Base-by-base conservation (phyloP, 257 asterid genomes). In the Solanum pimpinellifolium region DNA sequence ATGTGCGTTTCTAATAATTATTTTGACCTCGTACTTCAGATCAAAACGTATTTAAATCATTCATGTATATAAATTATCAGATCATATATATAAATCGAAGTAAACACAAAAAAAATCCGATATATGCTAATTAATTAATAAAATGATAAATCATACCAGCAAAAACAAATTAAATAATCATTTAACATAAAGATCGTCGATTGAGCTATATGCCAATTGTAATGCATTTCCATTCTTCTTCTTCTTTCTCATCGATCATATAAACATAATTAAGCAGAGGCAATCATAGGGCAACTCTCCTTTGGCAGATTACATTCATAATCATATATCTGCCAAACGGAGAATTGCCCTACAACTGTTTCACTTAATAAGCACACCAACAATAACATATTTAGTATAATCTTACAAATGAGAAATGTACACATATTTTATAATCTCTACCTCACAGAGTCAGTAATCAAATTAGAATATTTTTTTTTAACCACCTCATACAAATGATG, bases 261-360 rank as follows among this genome's bases (percentile, higher is more conserved):
- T 31, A 29, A 37, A 60, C 66, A 52, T 12, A 84, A 88, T 76
- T 87, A 89, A 89, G 89, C 80, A 62, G 86, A 89, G 68, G n/a
- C 35, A 77, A 87, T 87, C 29, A 6, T 75, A 87, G 91, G 91
- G 81, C 89, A 87, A 89, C 91, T 89, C 89, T 89, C 89, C 89
- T 87, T 89, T 89, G 91, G 88, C 91, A 47, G 82, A 52, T 62
- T 18, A 35, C 20, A 29, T n/a, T 27, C 5, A 12, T 31, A 35
- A 59, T 3, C 60, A 49, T 49, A 49, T 65, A 84, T 84, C 65
- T 84, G 78, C 46, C 87, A 83, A 87, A 11, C 14, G 73, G 88
- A 87, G 88, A 75, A 77, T 7, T 20, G 81, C 84, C 91, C 89
- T 85, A 83, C 80, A 49, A 89, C 65, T 84, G 60, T 7, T 86